A percentile compares a stretch with the other conserved stretches of the same genome.
Conservation (phyloP, 1,284 basidiomycete genomes). For the Marasmius sp. region DNA sequence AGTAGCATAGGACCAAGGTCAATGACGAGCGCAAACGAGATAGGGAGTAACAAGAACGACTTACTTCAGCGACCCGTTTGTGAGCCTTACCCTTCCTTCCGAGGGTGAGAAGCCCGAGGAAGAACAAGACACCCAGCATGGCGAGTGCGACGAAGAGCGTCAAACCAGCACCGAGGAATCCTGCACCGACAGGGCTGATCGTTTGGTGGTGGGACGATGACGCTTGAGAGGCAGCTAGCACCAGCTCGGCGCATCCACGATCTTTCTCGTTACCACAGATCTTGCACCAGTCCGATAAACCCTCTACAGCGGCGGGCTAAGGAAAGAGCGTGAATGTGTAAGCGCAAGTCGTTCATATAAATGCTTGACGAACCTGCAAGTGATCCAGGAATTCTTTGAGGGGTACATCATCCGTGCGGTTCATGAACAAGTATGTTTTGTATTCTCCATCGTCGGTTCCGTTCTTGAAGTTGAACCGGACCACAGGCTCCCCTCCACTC, state of each 20-base stretch:
- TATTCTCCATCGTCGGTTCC: constrained; percentile 58
- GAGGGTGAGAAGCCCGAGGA: constrained; percentile 46
- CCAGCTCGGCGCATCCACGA: constrained; percentile 55
- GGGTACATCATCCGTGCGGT: constrained; percentile 55
- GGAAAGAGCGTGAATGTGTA: not conserved
- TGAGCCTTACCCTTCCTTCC: constrained; percentile 22
- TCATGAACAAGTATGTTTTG: constrained; percentile 62
- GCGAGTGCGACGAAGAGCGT: constrained; percentile 44
- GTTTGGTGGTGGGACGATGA: constrained; percentile 30
- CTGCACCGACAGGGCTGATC: constrained; percentile 59
- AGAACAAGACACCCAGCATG: constrained; percentile 39
- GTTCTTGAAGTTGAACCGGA: constrained; percentile 82
- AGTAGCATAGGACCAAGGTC: too few relatives aligned
- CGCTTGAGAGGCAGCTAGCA: constrained; percentile 34
- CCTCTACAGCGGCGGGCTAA: constrained; percentile 35
- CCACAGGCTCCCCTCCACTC: constrained; percentile 47
- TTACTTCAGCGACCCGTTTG: too few relatives aligned
- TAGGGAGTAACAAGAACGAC: too few relatives aligned
- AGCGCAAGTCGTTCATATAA: not conserved
- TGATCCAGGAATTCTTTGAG: constrained; percentile 54
- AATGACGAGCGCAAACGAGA: too few relatives aligned
- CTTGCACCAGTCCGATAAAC: constrained; percentile 58
- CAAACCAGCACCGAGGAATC: constrained; percentile 65
- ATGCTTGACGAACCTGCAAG: constrained; percentile 40
- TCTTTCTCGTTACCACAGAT: constrained; percentile 54